A percentile compares a stretch with the other conserved stretches of the same genome.
These are phyloP conservation scores for Hygrophoropsis aurantiaca DNA, from an alignment of 768 basidiomycete genomes.

Conservation along the genomic window DNA sequence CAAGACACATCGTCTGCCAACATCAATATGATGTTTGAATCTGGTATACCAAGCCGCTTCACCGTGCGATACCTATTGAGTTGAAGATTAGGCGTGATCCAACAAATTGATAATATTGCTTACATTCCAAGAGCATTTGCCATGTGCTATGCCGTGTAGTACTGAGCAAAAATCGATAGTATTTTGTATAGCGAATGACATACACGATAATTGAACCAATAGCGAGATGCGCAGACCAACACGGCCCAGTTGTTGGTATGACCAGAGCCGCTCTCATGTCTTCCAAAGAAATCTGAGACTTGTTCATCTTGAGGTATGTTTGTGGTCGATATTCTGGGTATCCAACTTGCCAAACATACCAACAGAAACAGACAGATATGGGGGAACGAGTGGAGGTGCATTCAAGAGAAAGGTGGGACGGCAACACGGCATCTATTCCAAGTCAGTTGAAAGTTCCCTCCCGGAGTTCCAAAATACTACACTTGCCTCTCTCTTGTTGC, in stretches of 20 bases:
- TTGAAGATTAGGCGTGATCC: not conserved
- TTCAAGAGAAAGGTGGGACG: constrained; percentile 16
- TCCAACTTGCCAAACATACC: constrained; percentile 36
- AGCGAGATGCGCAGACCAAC: constrained; percentile 88
- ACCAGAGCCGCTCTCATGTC: constrained; percentile 34
- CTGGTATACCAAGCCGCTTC: constrained; percentile 95
- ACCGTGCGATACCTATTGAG: constrained; percentile 89
- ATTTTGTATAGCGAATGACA: constrained; percentile 25
- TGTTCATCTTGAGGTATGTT: constrained; percentile 26
- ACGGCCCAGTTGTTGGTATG: constrained; percentile 99
- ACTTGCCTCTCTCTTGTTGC: constrained; percentile 5
- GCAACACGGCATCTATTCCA: constrained; percentile 25
- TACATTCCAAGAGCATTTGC: constrained; percentile 96
- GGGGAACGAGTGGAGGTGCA: constrained; percentile 25
- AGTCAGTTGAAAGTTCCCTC: not conserved
- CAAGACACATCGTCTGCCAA: constrained; percentile 96
- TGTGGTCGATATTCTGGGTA: constrained; percentile 26
- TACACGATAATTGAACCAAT: constrained; percentile 99
- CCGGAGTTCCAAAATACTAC: constrained; percentile 24
- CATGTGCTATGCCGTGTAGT: no score
- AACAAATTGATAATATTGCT: constrained; percentile 16
- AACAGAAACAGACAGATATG: constrained; percentile 23
- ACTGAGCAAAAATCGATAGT: no score
- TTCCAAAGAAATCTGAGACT: constrained; percentile 47
- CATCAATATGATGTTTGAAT: constrained; percentile 99